Conservation (phyloP, 345 rosid species). For the Leavenworthia alabamica region DNA sequence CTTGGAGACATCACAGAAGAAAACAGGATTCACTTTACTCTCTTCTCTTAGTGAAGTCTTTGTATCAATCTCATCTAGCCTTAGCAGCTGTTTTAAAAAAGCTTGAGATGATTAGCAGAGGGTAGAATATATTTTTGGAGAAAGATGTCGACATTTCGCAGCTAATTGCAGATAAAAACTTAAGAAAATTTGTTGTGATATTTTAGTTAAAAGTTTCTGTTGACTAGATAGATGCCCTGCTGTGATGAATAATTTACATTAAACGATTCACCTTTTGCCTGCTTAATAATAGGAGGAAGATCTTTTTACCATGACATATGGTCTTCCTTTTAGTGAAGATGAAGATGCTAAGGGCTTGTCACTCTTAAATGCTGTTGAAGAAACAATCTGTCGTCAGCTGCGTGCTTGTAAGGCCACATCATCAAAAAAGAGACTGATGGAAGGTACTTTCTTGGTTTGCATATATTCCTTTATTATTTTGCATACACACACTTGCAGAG, state of each 20-base stretch:
- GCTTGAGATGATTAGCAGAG: not conserved
- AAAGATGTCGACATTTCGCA: not conserved
- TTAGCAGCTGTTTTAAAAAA: not conserved
- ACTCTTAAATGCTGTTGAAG: constrained; percentile 85
- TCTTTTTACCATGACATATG: constrained; percentile 79
- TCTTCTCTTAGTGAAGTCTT: not conserved
- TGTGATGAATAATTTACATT: not conserved
- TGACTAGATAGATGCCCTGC: not conserved
- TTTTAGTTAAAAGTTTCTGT: not conserved
- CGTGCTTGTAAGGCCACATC: constrained; percentile 69
- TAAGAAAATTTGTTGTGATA: not conserved
- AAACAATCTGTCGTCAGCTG: constrained; percentile 76
- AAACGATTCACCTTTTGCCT: constrained; percentile 4
- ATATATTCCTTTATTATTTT: not conserved
- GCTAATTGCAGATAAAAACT: not conserved
- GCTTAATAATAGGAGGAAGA: constrained; percentile 73
- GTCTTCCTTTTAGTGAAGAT: constrained; percentile 69
- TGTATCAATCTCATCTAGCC: not conserved
- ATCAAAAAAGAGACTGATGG: constrained; percentile 45
- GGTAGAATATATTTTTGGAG: not conserved
- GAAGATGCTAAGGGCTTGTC: constrained; percentile 85
- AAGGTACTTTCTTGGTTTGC: constrained; percentile 44
- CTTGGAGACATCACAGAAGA: not conserved
- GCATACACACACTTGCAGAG: not conserved
- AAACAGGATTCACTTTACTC: not conserved